Percentiles rank a stretch among this genome's conserved stretches.
Conservation (phyloP, 2,329 filamentous ascomycete species). For the Lasiodiplodia sp. region DNA sequence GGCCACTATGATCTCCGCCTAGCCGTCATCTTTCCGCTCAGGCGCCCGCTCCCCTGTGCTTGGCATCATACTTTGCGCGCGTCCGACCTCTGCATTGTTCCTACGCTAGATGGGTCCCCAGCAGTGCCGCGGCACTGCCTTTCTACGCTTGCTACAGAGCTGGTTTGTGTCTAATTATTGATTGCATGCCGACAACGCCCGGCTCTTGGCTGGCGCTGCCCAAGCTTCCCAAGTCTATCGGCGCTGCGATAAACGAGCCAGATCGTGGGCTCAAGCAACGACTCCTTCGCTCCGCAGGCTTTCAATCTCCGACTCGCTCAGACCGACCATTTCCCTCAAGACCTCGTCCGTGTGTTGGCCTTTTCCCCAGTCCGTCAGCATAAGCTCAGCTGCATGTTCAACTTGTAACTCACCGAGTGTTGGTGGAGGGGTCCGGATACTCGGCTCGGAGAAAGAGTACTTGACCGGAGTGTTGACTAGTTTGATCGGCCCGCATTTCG, state of each 20-base stretch:
- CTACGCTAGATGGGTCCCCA: background rate
- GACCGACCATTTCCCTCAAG: conserved; percentile 40
- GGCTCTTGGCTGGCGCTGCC: background rate
- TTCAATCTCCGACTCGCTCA: conserved; percentile 43
- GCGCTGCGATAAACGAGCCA: background rate
- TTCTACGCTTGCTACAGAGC: background rate
- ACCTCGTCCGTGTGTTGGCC: conserved; percentile 49
- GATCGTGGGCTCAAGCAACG: conserved; percentile 38
- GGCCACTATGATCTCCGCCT: conserved; percentile 20
- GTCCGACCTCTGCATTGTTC: background rate
- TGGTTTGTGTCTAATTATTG: background rate
- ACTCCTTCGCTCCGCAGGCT: conserved; percentile 44
- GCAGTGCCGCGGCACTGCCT: background rate
- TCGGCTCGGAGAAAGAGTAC: conserved; percentile 81
- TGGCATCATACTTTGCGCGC: background rate
- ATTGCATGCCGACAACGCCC: background rate
- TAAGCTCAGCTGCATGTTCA: conserved; percentile 42
- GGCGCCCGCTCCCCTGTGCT: conserved; percentile 4
- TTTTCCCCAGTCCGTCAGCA: background rate
- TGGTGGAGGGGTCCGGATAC: conserved; percentile 79
- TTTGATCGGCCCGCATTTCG: conserved; percentile 82
- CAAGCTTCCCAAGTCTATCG: background rate
- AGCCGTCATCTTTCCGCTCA: conserved; percentile 22
- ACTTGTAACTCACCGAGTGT: conserved; percentile 62
- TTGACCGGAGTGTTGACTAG: conserved; percentile 95